phyloP scores from a whole-genome alignment of 495 filamentous ascomycete genomes.

The Penicillium coprophilum region DNA sequence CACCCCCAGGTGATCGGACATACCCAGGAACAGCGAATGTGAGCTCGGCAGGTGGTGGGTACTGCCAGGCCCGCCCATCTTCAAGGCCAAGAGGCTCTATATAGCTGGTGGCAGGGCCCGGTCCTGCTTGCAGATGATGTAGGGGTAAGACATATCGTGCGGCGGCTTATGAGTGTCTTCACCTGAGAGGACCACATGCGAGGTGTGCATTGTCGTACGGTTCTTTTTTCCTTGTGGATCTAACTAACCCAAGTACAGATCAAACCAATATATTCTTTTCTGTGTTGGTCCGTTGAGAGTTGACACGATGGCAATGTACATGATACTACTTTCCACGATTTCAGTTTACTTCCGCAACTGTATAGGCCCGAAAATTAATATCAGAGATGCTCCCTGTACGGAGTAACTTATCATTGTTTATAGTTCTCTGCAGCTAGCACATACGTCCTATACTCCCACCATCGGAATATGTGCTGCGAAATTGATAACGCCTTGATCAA shows the following conservation, averaged over 20 bases:
- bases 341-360: neutral
- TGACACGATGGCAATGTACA: neutral
- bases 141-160: conserved; percentile 29
- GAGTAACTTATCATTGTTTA: too few relatives aligned
- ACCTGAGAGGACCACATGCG: conserved; percentile 24
- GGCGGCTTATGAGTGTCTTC: conserved; percentile 27
- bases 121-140: conserved; percentile 36
- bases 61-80: conserved; percentile 21
- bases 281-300: neutral
- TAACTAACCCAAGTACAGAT: neutral
- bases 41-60: conserved; percentile 26
- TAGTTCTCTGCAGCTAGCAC: too few relatives aligned
- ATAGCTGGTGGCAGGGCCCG: conserved; percentile 26
- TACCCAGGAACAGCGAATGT: conserved; percentile 34
- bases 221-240: conserved; percentile 27
- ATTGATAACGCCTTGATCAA: too few relatives aligned
- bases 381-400: too few relatives aligned
- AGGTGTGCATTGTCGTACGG: conserved; percentile 18
- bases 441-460: too few relatives aligned
- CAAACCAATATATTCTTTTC: neutral
- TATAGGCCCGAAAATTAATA: neutral
- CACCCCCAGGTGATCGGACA: conserved; percentile 21
- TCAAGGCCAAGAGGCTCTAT: conserved; percentile 33
- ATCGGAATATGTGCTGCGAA: too few relatives aligned
- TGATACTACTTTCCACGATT: neutral